Evolutionary conservation across 2,329 filamentous ascomycete genomes (phyloP).

Genomic region (Knoxdaviesia capensis): DNA sequence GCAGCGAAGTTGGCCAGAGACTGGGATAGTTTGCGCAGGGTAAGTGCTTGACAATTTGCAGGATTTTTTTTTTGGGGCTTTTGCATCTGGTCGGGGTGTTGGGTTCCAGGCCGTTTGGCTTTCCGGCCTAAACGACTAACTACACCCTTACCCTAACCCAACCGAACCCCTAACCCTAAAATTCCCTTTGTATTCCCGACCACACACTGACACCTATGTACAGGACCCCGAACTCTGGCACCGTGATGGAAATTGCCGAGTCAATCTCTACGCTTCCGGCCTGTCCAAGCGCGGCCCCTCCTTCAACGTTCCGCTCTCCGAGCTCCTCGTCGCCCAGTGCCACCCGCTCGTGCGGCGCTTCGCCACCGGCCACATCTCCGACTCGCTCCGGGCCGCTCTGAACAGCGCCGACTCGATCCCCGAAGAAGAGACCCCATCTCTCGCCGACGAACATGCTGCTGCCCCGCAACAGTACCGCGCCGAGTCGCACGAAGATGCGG

Average conservation of each 20-base stretch:
- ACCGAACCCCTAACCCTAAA: background rate
- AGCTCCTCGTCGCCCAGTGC: conserved; percentile 36
- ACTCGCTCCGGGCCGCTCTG: background rate
- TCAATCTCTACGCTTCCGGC: conserved; percentile 47
- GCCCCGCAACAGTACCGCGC: no score
- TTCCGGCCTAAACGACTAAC: no score
- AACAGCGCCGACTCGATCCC: no score
- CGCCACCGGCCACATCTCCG: conserved; percentile 5
- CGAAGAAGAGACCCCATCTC: no score
- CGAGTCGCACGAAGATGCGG: background rate
- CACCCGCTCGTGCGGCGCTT: conserved; percentile 36
- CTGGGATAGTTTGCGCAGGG: conserved; percentile 28
- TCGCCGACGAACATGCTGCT: no score
- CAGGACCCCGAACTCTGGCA: conserved; percentile 58
- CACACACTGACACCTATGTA: conserved; percentile 1
- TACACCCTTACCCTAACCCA: no score
- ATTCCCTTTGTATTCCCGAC: background rate
- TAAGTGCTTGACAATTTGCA: conserved; percentile 11
- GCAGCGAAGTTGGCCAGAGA: conserved; percentile 18
- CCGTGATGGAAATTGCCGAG: conserved; percentile 44
- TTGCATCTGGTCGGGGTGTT: background rate
- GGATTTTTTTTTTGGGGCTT: background rate
- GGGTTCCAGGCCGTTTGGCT: no score
- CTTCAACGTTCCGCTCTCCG: conserved; percentile 41
- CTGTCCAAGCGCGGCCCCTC: conserved; percentile 45